phyloP scores from a whole-genome alignment of 768 basidiomycete species.

The Boletus rubropictus region DNA sequence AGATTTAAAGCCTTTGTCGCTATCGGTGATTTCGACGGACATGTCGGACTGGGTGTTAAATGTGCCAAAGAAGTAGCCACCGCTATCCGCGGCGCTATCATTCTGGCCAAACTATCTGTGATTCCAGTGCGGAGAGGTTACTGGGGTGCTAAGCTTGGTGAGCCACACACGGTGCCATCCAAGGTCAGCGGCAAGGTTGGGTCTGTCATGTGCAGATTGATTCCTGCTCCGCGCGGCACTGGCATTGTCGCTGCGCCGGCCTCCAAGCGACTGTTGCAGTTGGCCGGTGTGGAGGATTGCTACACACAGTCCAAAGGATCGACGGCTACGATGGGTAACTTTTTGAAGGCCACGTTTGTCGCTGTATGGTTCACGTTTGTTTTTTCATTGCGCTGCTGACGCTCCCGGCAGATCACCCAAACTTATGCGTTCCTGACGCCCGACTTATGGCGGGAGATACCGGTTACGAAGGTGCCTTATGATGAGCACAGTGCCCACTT shows the following conservation, averaged over 20 bases:
- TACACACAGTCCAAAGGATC: slow-evolving; percentile 99
- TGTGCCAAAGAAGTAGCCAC: slow-evolving; percentile 99
- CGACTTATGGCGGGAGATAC: slow-evolving; percentile 95
- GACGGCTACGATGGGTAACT: slow-evolving; percentile 98
- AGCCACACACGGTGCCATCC: slow-evolving; percentile 97
- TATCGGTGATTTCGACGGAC: slow-evolving; percentile 97
- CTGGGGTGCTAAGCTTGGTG: slow-evolving; percentile 99
- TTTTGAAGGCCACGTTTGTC: slow-evolving; percentile 95
- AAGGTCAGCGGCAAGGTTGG: slow-evolving; percentile 99
- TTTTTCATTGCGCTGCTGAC: not conserved
- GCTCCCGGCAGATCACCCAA: slow-evolving; percentile 73
- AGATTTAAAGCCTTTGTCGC: slow-evolving; percentile 99
- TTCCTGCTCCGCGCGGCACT: slow-evolving; percentile 97
- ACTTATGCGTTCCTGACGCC: slow-evolving; percentile 98
- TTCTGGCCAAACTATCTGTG: slow-evolving; percentile 95
- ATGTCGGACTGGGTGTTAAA: slow-evolving; percentile 99
- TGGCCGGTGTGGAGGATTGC: slow-evolving; percentile 95
- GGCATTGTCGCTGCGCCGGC: slow-evolving; percentile 99
- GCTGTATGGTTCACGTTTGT: slow-evolving; percentile 50
- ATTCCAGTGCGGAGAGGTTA: slow-evolving; percentile 98
- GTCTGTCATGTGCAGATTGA: slow-evolving; percentile 98
- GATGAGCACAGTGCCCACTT: slow-evolving; percentile 95
- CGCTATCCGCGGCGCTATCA: slow-evolving; percentile 98
- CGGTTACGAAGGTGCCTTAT: slow-evolving; percentile 82
- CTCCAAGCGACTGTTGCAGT: slow-evolving; percentile 91